A percentile compares a stretch with the other conserved stretches of the same genome.
Conservation (phyloP, 1,139 yeast genomes). For the Kurtzmaniella quercitrusa region DNA sequence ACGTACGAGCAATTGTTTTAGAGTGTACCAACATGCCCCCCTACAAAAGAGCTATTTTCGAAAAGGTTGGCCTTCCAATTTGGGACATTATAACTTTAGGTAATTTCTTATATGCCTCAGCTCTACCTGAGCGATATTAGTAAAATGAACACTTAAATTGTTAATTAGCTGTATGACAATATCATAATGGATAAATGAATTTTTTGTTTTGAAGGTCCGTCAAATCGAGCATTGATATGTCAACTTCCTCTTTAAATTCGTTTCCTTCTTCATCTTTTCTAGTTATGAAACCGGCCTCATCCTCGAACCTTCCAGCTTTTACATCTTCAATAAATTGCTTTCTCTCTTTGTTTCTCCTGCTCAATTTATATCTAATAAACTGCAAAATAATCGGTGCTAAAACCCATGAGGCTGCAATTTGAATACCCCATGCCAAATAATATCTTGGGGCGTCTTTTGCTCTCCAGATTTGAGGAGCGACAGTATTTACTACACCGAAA, state of each 20-base stretch:
- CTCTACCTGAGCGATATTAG: not conserved
- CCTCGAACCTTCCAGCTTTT: conserved; percentile 5
- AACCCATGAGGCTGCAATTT: conserved; percentile 15
- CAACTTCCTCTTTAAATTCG: conserved; percentile 11
- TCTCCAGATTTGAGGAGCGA: conserved; percentile 24
- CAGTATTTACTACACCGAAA: conserved; percentile 15
- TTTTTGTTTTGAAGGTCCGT: conserved; percentile 18
- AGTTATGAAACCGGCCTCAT: conserved; percentile 8
- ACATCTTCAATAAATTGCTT: conserved; percentile 6
- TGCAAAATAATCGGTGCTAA: conserved; percentile 15
- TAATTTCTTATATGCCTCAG: conserved; percentile 9
- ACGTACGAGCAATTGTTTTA: conserved; percentile 20
- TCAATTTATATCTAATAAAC: conserved; percentile 13
- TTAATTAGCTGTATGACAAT: not conserved
- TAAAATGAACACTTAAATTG: not conserved
- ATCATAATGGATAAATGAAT: conserved; percentile 16
- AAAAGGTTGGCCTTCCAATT: conserved; percentile 15
- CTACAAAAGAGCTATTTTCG: conserved; percentile 15
- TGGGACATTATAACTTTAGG: conserved; percentile 20
- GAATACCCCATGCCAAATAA: conserved; percentile 22
- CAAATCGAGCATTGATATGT: conserved; percentile 15
- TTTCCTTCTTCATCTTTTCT: not conserved
- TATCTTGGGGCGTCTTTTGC: conserved; percentile 20
- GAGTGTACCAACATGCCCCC: conserved; percentile 29
- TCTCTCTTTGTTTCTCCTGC: conserved; percentile 16